Evolutionary conservation across 2,329 filamentous ascomycete species (phyloP).

Genomic region (Cordyceps fumosorosea): DNA sequence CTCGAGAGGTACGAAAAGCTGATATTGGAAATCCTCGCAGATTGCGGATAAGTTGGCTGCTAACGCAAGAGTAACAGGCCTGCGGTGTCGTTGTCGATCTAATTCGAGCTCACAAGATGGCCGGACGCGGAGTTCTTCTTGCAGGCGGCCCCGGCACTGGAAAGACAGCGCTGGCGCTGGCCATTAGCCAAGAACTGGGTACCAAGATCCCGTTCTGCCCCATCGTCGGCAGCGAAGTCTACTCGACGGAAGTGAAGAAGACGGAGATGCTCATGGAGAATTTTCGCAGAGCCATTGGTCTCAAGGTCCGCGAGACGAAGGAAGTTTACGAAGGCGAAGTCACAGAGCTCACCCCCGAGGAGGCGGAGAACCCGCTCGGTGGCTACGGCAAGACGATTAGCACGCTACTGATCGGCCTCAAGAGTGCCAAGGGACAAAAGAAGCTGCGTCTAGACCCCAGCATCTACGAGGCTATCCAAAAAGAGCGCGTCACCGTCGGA

Average conservation of each 20-base stretch:
- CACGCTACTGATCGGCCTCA: constrained; percentile 87
- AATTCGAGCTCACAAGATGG: constrained; percentile 96
- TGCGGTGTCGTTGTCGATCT: constrained; percentile 94
- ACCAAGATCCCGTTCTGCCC: constrained; percentile 98
- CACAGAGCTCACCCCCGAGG: constrained; percentile 93
- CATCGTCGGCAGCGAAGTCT: constrained; percentile 96
- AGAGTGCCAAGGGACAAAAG: constrained; percentile 95
- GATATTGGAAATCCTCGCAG: neutral
- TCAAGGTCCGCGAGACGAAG: constrained; percentile 97
- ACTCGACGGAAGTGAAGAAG: constrained; percentile 98
- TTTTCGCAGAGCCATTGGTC: constrained; percentile 90
- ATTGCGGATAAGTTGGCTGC: neutral
- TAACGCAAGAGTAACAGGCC: constrained; percentile 48
- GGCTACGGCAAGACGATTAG: constrained; percentile 97
- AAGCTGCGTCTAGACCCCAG: constrained; percentile 94
- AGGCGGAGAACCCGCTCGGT: constrained; percentile 94
- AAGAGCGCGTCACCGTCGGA: constrained; percentile 90
- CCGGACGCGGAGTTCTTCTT: constrained; percentile 84
- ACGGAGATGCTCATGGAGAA: constrained; percentile 99
- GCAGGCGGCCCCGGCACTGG: constrained; percentile 93
- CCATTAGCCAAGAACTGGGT: constrained; percentile 92
- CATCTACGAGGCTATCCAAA: constrained; percentile 99
- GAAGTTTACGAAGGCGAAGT: constrained; percentile 99
- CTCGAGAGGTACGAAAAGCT: constrained; percentile 67
- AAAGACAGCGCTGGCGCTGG: constrained; percentile 92